phyloP scores from a whole-genome alignment of 23 red algal genomes.

The Pyropia yezoensis region DNA sequence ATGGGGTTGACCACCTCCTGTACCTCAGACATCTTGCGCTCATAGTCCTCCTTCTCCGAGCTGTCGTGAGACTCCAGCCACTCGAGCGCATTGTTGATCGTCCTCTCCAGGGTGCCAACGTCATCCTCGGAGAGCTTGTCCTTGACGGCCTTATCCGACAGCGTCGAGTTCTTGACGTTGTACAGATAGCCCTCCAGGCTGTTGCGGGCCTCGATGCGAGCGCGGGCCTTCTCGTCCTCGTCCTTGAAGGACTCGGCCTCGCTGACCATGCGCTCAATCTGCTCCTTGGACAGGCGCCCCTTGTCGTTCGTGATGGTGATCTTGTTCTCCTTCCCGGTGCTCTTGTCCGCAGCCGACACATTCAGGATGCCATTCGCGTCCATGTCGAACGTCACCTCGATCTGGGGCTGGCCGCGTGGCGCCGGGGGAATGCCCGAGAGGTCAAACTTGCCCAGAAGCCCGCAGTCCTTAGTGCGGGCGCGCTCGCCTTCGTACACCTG shows the following conservation, averaged over 20 bases:
- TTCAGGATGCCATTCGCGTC: slow-evolving; percentile 63
- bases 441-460: slow-evolving; percentile 42
- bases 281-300: slow-evolving; percentile 27
- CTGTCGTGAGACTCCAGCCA: slow-evolving; percentile 27
- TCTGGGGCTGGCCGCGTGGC: slow-evolving; percentile 46
- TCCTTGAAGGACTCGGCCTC: slow-evolving; percentile 44
- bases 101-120: slow-evolving; percentile 10
- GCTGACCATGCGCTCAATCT: slow-evolving; percentile 56
- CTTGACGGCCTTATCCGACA: slow-evolving; percentile 39
- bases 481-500: slow-evolving; percentile 62
- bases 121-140: slow-evolving; percentile 22
- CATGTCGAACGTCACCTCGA: slow-evolving; percentile 59
- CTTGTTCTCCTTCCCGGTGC: slow-evolving; percentile 30
- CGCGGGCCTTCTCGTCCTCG: slow-evolving; percentile 33
- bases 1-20: slow-evolving; percentile 42
- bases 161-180: slow-evolving; percentile 5
- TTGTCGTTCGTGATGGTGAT: slow-evolving; percentile 60
- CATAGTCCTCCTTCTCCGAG: slow-evolving; percentile 21
- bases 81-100: slow-evolving; percentile 34
- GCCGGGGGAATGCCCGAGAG: slow-evolving; percentile 46
- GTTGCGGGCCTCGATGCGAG: slow-evolving; percentile 33
- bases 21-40: slow-evolving; percentile 43
- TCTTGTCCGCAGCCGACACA: slow-evolving; percentile 54
- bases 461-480: slow-evolving; percentile 44
- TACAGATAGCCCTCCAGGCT: slow-evolving; percentile 29